Percentiles rank a stretch among this genome's conserved stretches.
phyloP scores from a whole-genome alignment of 345 rosid species.

The Geranium rotundifolium region DNA sequence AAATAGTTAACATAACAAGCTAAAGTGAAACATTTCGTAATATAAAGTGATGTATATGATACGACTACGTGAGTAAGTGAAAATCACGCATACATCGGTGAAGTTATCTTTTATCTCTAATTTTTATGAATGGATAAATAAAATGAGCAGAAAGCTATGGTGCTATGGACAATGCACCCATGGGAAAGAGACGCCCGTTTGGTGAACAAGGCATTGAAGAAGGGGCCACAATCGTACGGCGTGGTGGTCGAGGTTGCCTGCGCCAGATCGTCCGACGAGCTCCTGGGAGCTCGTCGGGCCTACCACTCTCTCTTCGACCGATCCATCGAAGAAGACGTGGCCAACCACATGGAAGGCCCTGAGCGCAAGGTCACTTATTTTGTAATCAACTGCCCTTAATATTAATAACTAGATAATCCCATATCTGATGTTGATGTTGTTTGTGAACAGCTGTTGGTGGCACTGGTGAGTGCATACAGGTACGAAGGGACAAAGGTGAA shows the following conservation, averaged over 20 bases:
- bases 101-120: too few relatives aligned
- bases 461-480: slow-evolving; percentile 83
- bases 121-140: too few relatives aligned
- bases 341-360: background rate
- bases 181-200: background rate
- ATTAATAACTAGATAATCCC: too few relatives aligned
- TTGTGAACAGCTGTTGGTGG: slow-evolving; percentile 59
- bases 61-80: too few relatives aligned
- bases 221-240: background rate
- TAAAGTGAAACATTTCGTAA: too few relatives aligned
- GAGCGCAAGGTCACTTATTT: background rate
- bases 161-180: background rate
- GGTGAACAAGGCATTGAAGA: background rate
- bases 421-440: background rate
- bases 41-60: too few relatives aligned
- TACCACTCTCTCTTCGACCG: background rate
- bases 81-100: too few relatives aligned
- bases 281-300: background rate
- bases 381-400: too few relatives aligned
- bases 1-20: too few relatives aligned
- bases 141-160: background rate
- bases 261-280: background rate
- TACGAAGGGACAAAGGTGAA: slow-evolving; percentile 64
- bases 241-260: background rate
- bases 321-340: background rate